These are phyloP conservation scores for Botryotinia globosa DNA, from an alignment of 2,329 filamentous ascomycete species.

Conservation along the genomic window DNA sequence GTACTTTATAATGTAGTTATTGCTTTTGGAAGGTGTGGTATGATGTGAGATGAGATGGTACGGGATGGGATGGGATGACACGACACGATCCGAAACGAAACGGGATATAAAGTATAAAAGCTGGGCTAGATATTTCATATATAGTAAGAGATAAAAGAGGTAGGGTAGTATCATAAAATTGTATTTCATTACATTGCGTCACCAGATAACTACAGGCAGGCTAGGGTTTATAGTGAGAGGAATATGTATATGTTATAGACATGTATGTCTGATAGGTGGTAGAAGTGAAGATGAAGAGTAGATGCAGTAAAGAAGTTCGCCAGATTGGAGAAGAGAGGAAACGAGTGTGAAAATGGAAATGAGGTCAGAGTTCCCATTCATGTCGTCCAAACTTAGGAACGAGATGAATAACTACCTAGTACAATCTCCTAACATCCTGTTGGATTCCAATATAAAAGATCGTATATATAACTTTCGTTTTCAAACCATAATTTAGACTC, in stretches of 20 bases:
- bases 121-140: neutral
- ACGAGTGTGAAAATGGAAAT: neutral
- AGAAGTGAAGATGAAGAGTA: neutral
- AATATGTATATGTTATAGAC: neutral
- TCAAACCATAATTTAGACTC: neutral
- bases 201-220: accelerated
- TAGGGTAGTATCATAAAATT: neutral
- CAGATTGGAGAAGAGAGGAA: neutral
- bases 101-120: neutral
- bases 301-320: neutral
- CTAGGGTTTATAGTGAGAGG: neutral
- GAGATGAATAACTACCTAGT: neutral
- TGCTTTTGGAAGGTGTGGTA: too few relatives aligned
- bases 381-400: neutral
- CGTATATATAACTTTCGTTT: neutral
- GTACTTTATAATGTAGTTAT: neutral
- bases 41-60: too few relatives aligned
- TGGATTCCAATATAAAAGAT: neutral
- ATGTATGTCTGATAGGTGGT: neutral
- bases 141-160: neutral
- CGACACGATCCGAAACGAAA: accelerated
- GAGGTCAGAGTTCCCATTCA: neutral
- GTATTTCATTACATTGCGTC: neutral
- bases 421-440: neutral
- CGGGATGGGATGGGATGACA: neutral